phyloP scores from a whole-genome alignment of 192 early-diverging fungal species.

The Podila epicladia region DNA sequence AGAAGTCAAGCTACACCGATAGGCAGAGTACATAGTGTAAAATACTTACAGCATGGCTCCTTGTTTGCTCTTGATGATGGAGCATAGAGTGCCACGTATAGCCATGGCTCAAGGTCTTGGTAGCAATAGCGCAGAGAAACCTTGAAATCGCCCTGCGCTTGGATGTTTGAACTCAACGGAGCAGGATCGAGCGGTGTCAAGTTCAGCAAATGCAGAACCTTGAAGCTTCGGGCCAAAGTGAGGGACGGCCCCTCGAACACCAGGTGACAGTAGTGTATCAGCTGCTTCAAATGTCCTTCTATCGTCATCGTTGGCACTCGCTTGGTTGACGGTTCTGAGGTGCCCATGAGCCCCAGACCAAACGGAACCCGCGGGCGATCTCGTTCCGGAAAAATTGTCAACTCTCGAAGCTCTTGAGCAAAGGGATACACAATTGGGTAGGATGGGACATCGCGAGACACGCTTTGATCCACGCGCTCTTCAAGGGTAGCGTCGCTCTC shows the following conservation, averaged over 20 bases:
- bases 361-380: conserved; percentile 2
- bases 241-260: conserved; percentile 23
- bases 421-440: conserved; percentile 36
- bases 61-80: not conserved
- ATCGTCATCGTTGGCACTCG: conserved; percentile 1
- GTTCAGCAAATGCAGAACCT: conserved; percentile 4
- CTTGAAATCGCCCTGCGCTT: not conserved
- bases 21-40: not conserved
- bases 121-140: not conserved
- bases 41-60: not conserved
- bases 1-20: too few relatives aligned
- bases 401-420: conserved; percentile 2
- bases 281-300: conserved; percentile 15
- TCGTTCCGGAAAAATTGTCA: not conserved
- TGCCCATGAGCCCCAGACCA: conserved; percentile 1
- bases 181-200: not conserved
- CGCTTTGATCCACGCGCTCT: not conserved
- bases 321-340: not conserved
- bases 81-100: not conserved
- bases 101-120: not conserved
- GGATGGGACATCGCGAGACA: not conserved
- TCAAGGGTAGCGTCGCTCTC: not conserved
- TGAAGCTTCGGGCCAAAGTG: conserved; percentile 20
- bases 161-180: not conserved
- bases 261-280: conserved; percentile 9